A percentile compares a stretch with the other conserved stretches of the same genome.
Conservation (phyloP, 1,284 basidiomycete species). For the Afroboletus lepidellus region DNA sequence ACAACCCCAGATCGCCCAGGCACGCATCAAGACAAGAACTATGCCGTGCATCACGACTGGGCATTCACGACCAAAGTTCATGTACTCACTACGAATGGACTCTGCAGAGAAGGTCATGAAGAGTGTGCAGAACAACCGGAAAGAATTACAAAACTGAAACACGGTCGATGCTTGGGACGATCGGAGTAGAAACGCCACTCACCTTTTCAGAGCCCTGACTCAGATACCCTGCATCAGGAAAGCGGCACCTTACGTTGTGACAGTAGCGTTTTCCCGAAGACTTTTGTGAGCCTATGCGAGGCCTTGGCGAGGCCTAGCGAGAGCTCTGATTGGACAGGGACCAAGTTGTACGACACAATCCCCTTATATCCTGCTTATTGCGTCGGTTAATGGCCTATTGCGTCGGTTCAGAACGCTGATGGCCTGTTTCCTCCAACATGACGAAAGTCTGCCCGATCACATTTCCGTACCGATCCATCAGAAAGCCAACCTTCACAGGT, state of each 20-base stretch:
- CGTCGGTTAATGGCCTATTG: no score
- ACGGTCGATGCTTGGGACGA: background rate
- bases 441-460: conserved; percentile 12
- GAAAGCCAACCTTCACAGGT: conserved; percentile 8
- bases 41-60: background rate
- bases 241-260: no score
- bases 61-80: background rate
- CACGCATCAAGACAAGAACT: conserved; percentile 18
- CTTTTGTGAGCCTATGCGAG: no score
- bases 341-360: no score
- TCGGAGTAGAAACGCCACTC: background rate
- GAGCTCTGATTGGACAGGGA: no score
- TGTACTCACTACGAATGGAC: conserved; percentile 15
- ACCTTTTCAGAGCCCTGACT: conserved; percentile 3
- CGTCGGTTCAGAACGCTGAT: no score
- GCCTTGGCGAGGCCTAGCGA: no score
- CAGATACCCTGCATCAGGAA: no score
- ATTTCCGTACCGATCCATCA: conserved; percentile 19
- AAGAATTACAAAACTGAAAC: conserved; percentile 7
- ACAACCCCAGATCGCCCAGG: conserved; percentile 16
- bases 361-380: no score
- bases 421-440: conserved; percentile 7
- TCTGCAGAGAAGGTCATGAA: conserved; percentile 7
- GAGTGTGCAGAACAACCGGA: background rate
- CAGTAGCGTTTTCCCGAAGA: no score